Conservation (phyloP, 2,329 filamentous ascomycete species). For the Raffaelea deltoideospora region DNA sequence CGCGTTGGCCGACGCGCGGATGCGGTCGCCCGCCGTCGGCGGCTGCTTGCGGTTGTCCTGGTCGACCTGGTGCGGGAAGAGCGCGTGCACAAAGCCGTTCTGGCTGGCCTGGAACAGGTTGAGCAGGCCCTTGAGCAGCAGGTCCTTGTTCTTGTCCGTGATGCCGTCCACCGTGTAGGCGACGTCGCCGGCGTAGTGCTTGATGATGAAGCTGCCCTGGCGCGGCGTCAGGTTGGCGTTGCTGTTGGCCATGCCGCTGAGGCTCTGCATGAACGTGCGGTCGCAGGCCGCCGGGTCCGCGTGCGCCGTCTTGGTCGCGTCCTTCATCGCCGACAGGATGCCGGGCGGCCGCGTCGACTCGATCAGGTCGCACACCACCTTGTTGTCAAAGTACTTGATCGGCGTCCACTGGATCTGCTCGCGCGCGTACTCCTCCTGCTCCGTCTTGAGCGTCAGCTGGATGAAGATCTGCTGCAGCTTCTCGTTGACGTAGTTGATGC, state of each 20-base stretch:
- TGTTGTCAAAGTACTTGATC: slow-evolving; percentile 99
- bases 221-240: slow-evolving; percentile 85
- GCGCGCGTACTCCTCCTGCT: slow-evolving; percentile 91
- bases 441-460: slow-evolving; percentile 86
- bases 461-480: slow-evolving; percentile 99
- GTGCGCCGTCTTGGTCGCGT: slow-evolving; percentile 96
- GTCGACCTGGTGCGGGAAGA: slow-evolving; percentile 89
- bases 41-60: slow-evolving; percentile 91
- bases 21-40: slow-evolving; percentile 90
- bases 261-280: slow-evolving; percentile 83
- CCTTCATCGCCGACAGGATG: slow-evolving; percentile 90
- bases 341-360: slow-evolving; percentile 82
- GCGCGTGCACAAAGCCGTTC: slow-evolving; percentile 70
- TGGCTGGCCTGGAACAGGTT: slow-evolving; percentile 72
- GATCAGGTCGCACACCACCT: slow-evolving; percentile 93
- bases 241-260: slow-evolving; percentile 81
- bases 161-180: slow-evolving; percentile 90
- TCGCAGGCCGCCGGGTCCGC: slow-evolving; percentile 90
- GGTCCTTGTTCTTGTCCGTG: slow-evolving; percentile 99
- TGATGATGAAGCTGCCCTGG: slow-evolving; percentile 94
- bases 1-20: slow-evolving; percentile 86
- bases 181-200: slow-evolving; percentile 97
- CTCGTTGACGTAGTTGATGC: slow-evolving; percentile 99
- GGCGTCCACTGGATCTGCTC: slow-evolving; percentile 98
- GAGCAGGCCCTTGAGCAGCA: slow-evolving; percentile 83